Base-by-base conservation (phyloP, 495 filamentous ascomycete genomes). In the Hypoxylon cercidicola region DNA sequence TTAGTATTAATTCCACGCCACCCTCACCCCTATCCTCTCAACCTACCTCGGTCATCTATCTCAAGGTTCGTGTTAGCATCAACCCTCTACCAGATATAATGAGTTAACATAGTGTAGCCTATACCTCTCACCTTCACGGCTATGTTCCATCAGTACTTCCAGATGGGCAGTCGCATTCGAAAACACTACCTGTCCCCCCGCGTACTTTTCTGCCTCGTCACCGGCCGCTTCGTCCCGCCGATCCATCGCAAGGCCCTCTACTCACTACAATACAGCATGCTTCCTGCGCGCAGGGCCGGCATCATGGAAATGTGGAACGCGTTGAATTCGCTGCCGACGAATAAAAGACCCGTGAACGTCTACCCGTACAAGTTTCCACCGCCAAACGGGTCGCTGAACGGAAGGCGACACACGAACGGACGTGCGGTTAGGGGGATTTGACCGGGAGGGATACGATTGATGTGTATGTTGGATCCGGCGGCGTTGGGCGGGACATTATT, bases 101-200 rank as follows among this genome's bases (percentile, higher is more conserved):
- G 32, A 43, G 50, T 51, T 75, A 55, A 55, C 32, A 70, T 52
- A 37, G 64, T 68, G 16, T 60, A 97, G 90, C 91, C 93, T 4
- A 89, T 97, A 18, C 95, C 95, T 1, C 86, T 99, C 3, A 86
- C 91, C n/a, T 88, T 97, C 57, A 85, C 86, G 30, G 89, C 90
- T 23, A 97, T 97, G 90, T 97, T 98, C 75, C 87, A 95, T 64
- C 93, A 97, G 69, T 98, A 99, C 78, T 96, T 96, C 77, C 92
- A 97, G 71, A 90, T 98, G 53, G 92, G 90, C 46, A 87, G 91
- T 57, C 90, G 95, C 30, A 90, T 99, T 18, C 90, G 92, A 55
- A 96, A 96, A 71, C 95, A 99, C 75, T 99, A 99, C 75, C 81
- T 97, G 30, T 92, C 92, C 0, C 93, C 92, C 0, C 83, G 87